Conservation (phyloP, 495 filamentous ascomycete species). For the Oidiodendron maius region DNA sequence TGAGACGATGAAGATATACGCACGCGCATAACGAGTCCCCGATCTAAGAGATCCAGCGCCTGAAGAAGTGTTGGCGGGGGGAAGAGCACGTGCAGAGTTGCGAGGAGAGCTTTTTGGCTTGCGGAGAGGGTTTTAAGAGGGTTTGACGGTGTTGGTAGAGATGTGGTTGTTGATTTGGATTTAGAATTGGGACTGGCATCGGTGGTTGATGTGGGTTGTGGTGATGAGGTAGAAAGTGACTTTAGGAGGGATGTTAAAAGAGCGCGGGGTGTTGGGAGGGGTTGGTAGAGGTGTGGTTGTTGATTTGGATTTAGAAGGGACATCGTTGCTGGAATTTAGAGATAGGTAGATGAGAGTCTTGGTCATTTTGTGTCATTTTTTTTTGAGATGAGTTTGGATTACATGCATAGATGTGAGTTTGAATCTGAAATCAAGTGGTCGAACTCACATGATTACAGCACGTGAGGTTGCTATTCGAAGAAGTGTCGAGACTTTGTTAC, state of each 20-base stretch:
- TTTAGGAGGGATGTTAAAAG: slow-evolving; percentile 41
- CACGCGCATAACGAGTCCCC: slow-evolving; percentile 49
- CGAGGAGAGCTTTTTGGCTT: slow-evolving; percentile 37
- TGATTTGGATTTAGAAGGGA: no score
- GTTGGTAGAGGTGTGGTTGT: background rate
- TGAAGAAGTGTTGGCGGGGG: slow-evolving; percentile 54
- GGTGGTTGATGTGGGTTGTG: background rate
- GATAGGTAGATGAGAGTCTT: no score
- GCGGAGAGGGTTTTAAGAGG: slow-evolving; percentile 32
- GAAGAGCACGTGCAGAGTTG: slow-evolving; percentile 61
- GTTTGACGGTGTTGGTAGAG: slow-evolving; percentile 22
- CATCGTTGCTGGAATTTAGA: no score
- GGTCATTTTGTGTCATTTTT: no score
- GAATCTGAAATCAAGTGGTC: no score
- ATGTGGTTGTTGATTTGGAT: slow-evolving; percentile 3
- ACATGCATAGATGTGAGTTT: no score
- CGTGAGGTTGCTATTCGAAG: no score
- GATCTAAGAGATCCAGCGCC: slow-evolving; percentile 77
- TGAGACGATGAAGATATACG: slow-evolving; percentile 24
- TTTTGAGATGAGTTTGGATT: no score
- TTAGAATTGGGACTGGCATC: no score
- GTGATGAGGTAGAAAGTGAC: slow-evolving; percentile 29
- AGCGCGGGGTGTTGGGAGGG: slow-evolving; percentile 32
- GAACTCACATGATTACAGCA: no score
- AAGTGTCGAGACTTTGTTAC: no score